Evolutionary conservation across 2,329 filamentous ascomycete species (phyloP).

Genomic region (Aspergillus sp.): DNA sequence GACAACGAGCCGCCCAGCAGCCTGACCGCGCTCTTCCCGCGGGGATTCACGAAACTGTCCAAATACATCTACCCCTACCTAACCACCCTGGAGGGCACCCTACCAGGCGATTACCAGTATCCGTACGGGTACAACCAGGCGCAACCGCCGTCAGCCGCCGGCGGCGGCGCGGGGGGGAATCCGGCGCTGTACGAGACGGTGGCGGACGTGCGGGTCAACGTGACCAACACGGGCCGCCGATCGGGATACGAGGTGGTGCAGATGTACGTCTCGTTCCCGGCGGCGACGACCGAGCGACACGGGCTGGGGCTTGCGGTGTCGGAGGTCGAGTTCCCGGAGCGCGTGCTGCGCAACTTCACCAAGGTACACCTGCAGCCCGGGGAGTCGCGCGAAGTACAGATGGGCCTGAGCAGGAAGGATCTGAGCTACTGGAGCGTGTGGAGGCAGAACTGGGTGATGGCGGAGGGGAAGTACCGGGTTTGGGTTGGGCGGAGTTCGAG

Average conservation of each 20-base stretch:
- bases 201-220: slow-evolving; percentile 36
- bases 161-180: slow-evolving; percentile 50
- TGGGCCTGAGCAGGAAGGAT: slow-evolving; percentile 58
- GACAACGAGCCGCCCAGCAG: slow-evolving; percentile 46
- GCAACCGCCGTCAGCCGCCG: slow-evolving; percentile 51
- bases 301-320: slow-evolving; percentile 21
- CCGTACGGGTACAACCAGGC: slow-evolving; percentile 47
- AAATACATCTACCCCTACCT: slow-evolving; percentile 71
- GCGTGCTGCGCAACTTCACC: slow-evolving; percentile 59
- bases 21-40: slow-evolving; percentile 52
- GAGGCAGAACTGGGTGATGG: slow-evolving; percentile 60
- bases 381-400: slow-evolving; percentile 44
- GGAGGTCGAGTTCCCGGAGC: slow-evolving; percentile 54
- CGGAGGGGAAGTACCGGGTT: slow-evolving; percentile 30
- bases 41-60: slow-evolving; percentile 49
- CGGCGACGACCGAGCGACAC: not conserved
- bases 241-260: slow-evolving; percentile 44
- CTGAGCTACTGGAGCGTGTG: slow-evolving; percentile 63
- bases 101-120: slow-evolving; percentile 39
- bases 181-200: slow-evolving; percentile 44
- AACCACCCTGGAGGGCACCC: slow-evolving; percentile 40
- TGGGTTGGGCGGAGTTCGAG: slow-evolving; percentile 29
- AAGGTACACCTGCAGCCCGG: slow-evolving; percentile 54
- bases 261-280: slow-evolving; percentile 59
- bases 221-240: slow-evolving; percentile 42